Evolutionary conservation across 2,329 filamentous ascomycete species (phyloP).

Genomic region (Beauveria sp.): DNA sequence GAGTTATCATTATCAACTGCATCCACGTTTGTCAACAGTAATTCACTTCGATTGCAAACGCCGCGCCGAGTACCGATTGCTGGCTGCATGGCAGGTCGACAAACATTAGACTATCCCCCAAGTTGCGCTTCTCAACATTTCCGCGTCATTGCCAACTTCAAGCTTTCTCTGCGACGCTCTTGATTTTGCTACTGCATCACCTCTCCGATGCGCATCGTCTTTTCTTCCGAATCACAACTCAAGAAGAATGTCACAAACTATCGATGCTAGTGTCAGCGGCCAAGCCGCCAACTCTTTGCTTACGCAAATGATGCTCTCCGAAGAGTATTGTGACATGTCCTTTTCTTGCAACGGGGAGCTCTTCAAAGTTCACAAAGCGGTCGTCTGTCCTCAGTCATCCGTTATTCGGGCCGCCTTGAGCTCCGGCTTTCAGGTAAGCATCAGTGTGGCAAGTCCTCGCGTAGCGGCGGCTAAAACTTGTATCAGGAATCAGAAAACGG

Average conservation of each 20-base stretch:
- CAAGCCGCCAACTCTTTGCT: neutral
- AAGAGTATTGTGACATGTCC: neutral
- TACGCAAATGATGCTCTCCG: neutral
- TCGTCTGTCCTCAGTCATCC: neutral
- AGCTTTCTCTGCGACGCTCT: too few species aligned
- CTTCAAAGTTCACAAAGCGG: slow-evolving; percentile 10
- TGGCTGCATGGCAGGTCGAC: too few species aligned
- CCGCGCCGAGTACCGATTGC: too few species aligned
- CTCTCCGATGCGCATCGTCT: too few species aligned
- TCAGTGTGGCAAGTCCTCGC: neutral
- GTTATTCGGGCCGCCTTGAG: neutral
- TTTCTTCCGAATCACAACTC: neutral
- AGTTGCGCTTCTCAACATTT: too few species aligned
- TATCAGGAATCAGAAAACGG: neutral
- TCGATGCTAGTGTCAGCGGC: too few species aligned
- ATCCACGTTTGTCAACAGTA: too few species aligned
- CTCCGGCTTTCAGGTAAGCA: neutral
- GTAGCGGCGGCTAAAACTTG: neutral
- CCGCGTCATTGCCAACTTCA: too few species aligned
- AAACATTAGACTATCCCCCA: too few species aligned
- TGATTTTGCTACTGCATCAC: too few species aligned
- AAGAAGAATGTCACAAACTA: neutral
- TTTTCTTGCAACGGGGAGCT: neutral
- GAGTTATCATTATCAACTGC: neutral
- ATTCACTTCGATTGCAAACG: neutral